Conservation (phyloP, 2,329 filamentous ascomycete genomes). For the Pseudocercospora fijiensis region DNA sequence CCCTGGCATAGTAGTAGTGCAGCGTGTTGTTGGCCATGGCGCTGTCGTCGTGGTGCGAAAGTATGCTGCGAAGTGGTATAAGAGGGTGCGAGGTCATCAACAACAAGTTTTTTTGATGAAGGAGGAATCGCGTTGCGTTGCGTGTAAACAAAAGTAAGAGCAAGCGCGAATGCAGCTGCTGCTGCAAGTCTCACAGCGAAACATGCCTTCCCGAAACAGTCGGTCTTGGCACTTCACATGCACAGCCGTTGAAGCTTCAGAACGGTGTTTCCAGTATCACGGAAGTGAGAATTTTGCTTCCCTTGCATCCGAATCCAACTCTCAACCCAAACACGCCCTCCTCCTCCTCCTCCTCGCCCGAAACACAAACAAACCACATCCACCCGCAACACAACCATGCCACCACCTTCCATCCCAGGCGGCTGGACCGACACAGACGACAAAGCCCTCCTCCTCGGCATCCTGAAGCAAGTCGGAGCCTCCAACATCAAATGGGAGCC, state of each 20-base stretch:
- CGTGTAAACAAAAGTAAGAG: not conserved
- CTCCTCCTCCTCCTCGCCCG: too few species aligned
- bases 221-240: conserved; percentile 2
- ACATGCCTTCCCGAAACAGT: not conserved
- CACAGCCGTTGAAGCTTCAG: not conserved
- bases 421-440: conserved; percentile 14
- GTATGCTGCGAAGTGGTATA: not conserved
- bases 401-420: not conserved
- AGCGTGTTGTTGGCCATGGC: not conserved
- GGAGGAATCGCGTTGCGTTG: not conserved
- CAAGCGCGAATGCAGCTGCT: not conserved
- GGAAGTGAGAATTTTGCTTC: not conserved
- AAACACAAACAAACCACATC: not conserved
- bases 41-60: not conserved
- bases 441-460: conserved; percentile 9
- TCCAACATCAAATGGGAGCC: not conserved
- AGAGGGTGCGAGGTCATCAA: not conserved
- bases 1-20: not conserved
- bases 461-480: not conserved
- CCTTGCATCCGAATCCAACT: not conserved
- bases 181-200: not conserved
- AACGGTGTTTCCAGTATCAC: not conserved
- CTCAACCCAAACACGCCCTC: not conserved
- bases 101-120: not conserved
- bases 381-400: not conserved